Percentiles rank a stretch among this genome's conserved stretches.
phyloP scores from a whole-genome alignment of 140 eudicot species.

The Bidens hawaiensis region DNA sequence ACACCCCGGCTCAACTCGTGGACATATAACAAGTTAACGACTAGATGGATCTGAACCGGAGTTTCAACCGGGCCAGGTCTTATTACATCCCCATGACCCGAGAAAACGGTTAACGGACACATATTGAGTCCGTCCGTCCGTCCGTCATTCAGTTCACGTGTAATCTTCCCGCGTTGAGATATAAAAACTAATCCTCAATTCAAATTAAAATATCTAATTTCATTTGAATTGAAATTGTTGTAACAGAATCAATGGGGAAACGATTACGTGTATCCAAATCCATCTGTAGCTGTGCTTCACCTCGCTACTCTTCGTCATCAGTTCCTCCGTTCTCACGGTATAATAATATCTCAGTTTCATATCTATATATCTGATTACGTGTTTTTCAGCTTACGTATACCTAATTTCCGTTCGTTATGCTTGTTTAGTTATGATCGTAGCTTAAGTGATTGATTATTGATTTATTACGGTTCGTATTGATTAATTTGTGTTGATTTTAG shows the following conservation, averaged over 20 bases:
- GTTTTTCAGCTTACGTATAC: constrained; percentile 3
- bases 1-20: too few relatives aligned
- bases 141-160: constrained; percentile 6
- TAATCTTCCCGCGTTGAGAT: constrained; percentile 27
- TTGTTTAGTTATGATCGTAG: constrained; percentile 8
- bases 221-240: neutral
- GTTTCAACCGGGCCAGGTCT: too few relatives aligned
- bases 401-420: neutral
- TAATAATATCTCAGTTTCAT: constrained; percentile 10
- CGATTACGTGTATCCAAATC: constrained; percentile 63
- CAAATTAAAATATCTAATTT: constrained; percentile 16
- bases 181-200: neutral
- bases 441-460: constrained; percentile 5
- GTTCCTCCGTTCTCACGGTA: constrained; percentile 57
- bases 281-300: constrained; percentile 78
- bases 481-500: neutral
- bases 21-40: too few relatives aligned
- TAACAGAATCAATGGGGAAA: constrained; percentile 66
- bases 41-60: too few relatives aligned
- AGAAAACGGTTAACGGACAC: constrained; percentile 1
- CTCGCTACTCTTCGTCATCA: constrained; percentile 36
- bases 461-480: neutral
- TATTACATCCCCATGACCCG: constrained; percentile 19
- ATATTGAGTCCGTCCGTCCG: too few relatives aligned
- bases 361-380: constrained; percentile 3